A percentile compares a stretch with the other conserved stretches of the same genome.
Conservation (phyloP, 2,329 filamentous ascomycete species). For the Trichoderma aggressivum region DNA sequence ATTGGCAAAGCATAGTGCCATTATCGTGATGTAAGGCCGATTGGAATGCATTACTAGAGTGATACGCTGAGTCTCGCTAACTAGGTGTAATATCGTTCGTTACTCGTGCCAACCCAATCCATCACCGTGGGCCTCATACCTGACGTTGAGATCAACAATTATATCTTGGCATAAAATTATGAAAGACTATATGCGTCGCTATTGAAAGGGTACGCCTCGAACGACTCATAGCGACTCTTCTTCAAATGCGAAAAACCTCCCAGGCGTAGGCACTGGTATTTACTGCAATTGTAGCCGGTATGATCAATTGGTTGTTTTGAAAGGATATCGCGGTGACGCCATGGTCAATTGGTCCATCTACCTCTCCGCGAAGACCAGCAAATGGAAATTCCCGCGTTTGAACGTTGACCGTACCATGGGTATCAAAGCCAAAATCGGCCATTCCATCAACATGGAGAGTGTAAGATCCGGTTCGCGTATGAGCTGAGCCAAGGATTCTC, state of each 20-base stretch:
- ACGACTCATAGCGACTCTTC: not conserved
- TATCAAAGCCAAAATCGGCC: constrained; percentile 15
- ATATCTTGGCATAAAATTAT: not conserved
- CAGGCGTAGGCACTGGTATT: constrained; percentile 15
- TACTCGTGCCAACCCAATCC: not conserved
- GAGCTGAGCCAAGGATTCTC: constrained; percentile 12
- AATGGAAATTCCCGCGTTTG: constrained; percentile 8
- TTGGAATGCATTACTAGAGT: not conserved
- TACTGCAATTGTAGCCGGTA: constrained; percentile 4
- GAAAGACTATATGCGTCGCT: not conserved
- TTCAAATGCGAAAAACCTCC: not conserved
- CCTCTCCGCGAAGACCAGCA: constrained; percentile 6
- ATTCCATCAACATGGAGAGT: not conserved
- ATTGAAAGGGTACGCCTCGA: not conserved
- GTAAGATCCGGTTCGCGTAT: constrained; percentile 4
- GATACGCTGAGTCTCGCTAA: not conserved
- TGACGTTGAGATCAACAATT: not conserved
- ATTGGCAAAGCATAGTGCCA: not conserved
- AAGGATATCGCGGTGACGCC: constrained; percentile 6
- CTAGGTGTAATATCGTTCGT: not conserved
- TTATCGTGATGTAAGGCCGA: not conserved
- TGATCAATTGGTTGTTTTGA: constrained; percentile 2
- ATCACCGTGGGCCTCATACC: not conserved
- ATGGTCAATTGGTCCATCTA: constrained; percentile 14
- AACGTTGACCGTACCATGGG: not conserved